Base-by-base conservation (phyloP, 768 basidiomycete genomes). In the Boletus reticulatus region DNA sequence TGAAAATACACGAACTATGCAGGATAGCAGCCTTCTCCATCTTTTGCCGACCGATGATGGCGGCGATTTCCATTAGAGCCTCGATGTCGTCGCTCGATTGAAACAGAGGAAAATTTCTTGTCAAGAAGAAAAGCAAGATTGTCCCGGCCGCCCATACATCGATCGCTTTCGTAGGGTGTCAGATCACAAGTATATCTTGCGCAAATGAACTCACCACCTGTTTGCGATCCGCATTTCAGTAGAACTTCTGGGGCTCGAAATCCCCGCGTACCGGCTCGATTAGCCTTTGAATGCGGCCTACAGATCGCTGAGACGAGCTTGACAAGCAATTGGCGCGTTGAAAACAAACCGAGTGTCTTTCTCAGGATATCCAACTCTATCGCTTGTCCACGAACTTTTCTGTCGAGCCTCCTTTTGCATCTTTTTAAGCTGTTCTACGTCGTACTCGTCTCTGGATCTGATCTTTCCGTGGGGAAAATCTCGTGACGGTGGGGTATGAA, bases 241-340 rank as follows among this genome's bases (percentile, higher is more conserved):
- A 99, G 72, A 3, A 99, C 96, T 65, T 99, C 97, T 0, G 97
- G 97, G 2, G 97, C 94, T 54, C 97, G 84, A 70, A 99, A 99
- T 0, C 97, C 97, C 64, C 97, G 76, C 13, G 97, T 99, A 4
- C 97, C 97, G 2, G 97, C 97, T 46, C 97, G 84, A 67, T 98
- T 98, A 4, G 97, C 94, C 70, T 95, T 95, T 50, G 92, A 89
- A 38, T 79, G 76, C 1, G 92, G 90, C 61, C 91, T 90, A 52
- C 44, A 44, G 17, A 19, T 43, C 39, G 22, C n/a, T 58, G 14
- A 55, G 47, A 48, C 14, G 10, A 22, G 48, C 9, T 46, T 38
- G 36, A 22, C 34, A 43, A 38, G 20, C 16, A 36, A 24, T 36
- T 27, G 14, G 24, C 55, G 45, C 4, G 27, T 13, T 51, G 11